phyloP scores from a whole-genome alignment of 257 asterid genomes.

The Gentiana dahurica region DNA sequence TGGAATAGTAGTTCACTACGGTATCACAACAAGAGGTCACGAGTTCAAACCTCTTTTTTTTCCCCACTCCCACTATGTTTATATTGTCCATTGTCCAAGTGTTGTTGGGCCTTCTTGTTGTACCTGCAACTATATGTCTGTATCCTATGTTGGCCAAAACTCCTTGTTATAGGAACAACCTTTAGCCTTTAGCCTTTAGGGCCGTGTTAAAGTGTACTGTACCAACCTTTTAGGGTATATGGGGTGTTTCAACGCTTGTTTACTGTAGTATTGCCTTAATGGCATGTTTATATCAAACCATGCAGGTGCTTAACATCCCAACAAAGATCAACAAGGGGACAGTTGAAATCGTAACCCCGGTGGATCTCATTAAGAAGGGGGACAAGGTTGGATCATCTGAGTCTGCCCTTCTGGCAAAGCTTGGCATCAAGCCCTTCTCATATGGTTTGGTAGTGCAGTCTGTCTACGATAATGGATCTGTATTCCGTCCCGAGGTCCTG shows the following conservation, averaged over 20 bases:
- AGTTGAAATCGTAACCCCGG: slow-evolving; percentile 31
- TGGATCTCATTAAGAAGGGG: slow-evolving; percentile 25
- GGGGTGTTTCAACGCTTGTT: not conserved
- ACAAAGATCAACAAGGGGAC: slow-evolving; percentile 33
- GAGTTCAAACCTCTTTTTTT: too few relatives aligned
- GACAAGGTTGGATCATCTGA: slow-evolving; percentile 33
- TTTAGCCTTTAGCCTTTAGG: too few relatives aligned
- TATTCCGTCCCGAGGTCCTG: slow-evolving; percentile 24
- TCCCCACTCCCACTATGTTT: too few relatives aligned
- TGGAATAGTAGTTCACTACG: too few relatives aligned
- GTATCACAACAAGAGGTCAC: too few relatives aligned
- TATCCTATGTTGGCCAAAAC: too few relatives aligned
- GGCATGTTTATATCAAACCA: not conserved
- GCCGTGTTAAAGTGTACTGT: too few relatives aligned
- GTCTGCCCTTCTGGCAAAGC: slow-evolving; percentile 29
- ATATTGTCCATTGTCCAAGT: too few relatives aligned
- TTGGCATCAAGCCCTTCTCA: slow-evolving; percentile 29
- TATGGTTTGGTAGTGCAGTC: slow-evolving; percentile 25
- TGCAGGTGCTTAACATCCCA: slow-evolving; percentile 28
- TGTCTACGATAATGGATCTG: slow-evolving; percentile 28
- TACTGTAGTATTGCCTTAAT: not conserved
- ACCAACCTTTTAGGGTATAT: too few relatives aligned
- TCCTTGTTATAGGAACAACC: too few relatives aligned
- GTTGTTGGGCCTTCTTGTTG: too few relatives aligned
- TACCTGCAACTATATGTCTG: too few relatives aligned